Percentiles rank a stretch among this genome's conserved stretches.
phyloP scores from a whole-genome alignment of 108 stramenopile genomes.

The Skeletonema costatum region DNA sequence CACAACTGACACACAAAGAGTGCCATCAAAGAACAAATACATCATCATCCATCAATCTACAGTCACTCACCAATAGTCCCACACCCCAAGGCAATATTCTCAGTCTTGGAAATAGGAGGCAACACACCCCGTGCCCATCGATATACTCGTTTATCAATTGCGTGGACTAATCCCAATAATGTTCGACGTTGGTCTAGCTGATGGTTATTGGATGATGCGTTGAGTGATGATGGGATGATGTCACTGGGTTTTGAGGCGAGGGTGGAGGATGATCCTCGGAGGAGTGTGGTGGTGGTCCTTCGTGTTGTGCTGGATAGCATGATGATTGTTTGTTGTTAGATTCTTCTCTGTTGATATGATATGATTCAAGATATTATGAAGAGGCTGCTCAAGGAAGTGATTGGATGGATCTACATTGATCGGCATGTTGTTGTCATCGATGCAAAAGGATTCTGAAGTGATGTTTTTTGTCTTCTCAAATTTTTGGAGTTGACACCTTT shows the following conservation, averaged over 20 bases:
- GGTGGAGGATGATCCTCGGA: not conserved
- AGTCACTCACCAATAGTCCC: constrained; percentile 88
- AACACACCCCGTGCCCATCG: constrained; percentile 88
- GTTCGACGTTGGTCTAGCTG: constrained; percentile 59
- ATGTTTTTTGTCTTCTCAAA: not conserved
- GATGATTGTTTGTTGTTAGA: not conserved
- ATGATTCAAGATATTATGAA: not conserved
- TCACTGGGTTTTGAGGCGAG: not conserved
- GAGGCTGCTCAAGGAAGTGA: not conserved
- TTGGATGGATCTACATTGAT: no score
- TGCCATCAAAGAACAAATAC: no score
- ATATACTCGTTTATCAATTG: constrained; percentile 84
- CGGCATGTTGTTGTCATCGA: not conserved
- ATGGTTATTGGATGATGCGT: not conserved
- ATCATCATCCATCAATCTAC: no score
- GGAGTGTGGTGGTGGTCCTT: not conserved
- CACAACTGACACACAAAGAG: no score
- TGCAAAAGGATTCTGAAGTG: constrained; percentile 2
- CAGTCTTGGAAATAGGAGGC: constrained; percentile 94
- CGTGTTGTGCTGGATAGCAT: not conserved
- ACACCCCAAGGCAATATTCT: constrained; percentile 95
- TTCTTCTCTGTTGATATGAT: no score
- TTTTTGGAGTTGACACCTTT: no score
- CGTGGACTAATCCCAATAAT: constrained; percentile 72
- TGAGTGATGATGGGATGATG: not conserved